Evolutionary conservation across 345 rosid species (phyloP), one percentile per base, ranked within the genome.

Genomic region (Eucalyptus pauciflora): DNA sequence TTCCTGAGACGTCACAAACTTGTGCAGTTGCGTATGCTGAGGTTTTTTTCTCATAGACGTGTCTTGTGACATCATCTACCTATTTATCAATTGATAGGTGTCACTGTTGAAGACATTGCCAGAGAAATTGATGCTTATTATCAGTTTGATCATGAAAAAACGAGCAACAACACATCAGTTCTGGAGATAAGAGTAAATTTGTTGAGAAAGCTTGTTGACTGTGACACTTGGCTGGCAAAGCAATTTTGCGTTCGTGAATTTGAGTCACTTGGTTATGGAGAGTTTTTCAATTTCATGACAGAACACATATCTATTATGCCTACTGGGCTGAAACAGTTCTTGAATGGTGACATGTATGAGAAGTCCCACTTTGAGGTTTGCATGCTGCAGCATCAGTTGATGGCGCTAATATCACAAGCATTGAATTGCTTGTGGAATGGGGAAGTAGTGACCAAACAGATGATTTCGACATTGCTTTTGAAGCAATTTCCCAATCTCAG

Each of bases 251-350:
- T 96, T 87, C 91, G 89, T 62, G 93, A 95, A 89, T 97, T 97
- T 88, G 92, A 93, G 91, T 93, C 94, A 88, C 98, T 97, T 91
- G 99, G 97, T 81, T 91, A 92, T 94, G 99, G 99, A 89, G 96
- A 93, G 33, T 95, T 96, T 87, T 93, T 95, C 86, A 88, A 46
- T 87, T 96, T 97, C 91, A 90, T 97, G 83, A 95, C 93, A 92
- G 94, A 92, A 81, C 92, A 96, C 88, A 90, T 91, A 64, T 92
- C 94, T 62, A 88, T 94, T 86, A 92, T 97, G 89, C 98, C 99
- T 86, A 87, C 88, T 89, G 93, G 92, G 86, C 88, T 96, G 90
- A 94, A 90, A 88, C 92, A 93, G 87, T 90, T 95, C 87, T 90
- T 96, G 89, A 87, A 91, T 86, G 91, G 92, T 88, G 94, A 92